Evolutionary conservation across 1,284 basidiomycete genomes (phyloP), one percentile per base, ranked within the genome.

Genomic region (Marasmius fiardii): DNA sequence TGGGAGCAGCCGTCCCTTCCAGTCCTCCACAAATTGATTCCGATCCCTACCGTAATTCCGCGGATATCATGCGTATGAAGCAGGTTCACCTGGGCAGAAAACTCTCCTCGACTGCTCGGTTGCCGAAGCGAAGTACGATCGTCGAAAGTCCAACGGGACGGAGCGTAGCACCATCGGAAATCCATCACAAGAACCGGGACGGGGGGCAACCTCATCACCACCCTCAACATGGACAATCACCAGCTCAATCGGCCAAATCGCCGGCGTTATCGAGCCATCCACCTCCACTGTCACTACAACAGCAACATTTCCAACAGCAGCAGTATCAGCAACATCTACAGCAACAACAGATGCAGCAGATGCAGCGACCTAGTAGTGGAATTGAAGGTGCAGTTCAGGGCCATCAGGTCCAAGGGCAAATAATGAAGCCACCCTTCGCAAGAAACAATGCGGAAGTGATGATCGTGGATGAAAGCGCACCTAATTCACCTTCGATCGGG

Each of bases 91-190:
- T 99, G 20, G 94, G 98, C 71, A 89, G 97, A 56, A 98, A 98
- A 72, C 76, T 95, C 51, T 96, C 95, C 37, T 94, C 92, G 51
- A 95, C 93, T 11, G 93, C 95, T 14, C 86, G 90, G 48, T 71
- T 97, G 59, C 94, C 97, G 4, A 95, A 93, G 71, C 88, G 94
- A 43, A 98, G 95, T 18, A 98, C 93, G 3, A 89, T 99, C 37
- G 90, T 99, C 47, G 96, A 98, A 71, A 93, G 92, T 66, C 96
- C 96, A n/a, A 84, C 93, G 3, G 95, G 94, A 35, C 85, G 88
- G 67, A 88, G 86, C 58, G 93, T 90, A 2, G 58, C 51, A 14
- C 60, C 60, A 7, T 57, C 58, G 12, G 51, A 58, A 6, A 48
- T 55, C 28, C 20, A 33, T 63, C 66, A 5, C 65, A 68, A 45